These are phyloP conservation scores for Diaporthe aspalathi DNA, from an alignment of 2,329 filamentous ascomycete genomes.

Conservation along the genomic window DNA sequence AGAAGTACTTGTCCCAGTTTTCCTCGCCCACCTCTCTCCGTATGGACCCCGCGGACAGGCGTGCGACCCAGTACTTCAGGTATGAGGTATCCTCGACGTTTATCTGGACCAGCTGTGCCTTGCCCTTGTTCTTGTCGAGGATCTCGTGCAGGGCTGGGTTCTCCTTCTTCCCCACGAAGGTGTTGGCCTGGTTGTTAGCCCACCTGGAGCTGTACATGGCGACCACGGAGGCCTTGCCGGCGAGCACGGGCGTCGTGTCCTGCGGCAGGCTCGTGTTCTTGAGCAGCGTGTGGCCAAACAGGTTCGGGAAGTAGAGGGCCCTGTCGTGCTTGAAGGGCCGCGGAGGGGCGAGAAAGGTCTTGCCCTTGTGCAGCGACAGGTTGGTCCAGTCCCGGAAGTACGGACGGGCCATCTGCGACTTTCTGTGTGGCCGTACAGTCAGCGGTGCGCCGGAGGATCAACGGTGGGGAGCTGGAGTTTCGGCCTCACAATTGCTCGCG, in stretches of 20 bases:
- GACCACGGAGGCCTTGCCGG: constrained; percentile 81
- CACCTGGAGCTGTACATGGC: constrained; percentile 85
- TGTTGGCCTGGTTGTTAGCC: constrained; percentile 83
- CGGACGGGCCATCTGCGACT: constrained; percentile 81
- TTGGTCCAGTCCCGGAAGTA: constrained; percentile 98
- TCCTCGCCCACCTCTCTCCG: constrained; percentile 60
- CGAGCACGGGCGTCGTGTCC: constrained; percentile 81
- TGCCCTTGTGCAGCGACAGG: constrained; percentile 84
- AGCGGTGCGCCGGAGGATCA: not conserved
- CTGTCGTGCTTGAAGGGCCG: constrained; percentile 85
- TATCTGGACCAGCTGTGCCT: constrained; percentile 83
- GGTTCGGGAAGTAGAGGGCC: constrained; percentile 93
- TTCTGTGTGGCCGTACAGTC: constrained; percentile 56
- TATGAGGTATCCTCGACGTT: constrained; percentile 84
- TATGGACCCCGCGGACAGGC: constrained; percentile 66
- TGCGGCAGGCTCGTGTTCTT: constrained; percentile 59
- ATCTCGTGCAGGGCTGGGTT: constrained; percentile 78
- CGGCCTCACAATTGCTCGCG: constrained; percentile 77
- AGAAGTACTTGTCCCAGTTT: constrained; percentile 71
- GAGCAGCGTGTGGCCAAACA: constrained; percentile 81
- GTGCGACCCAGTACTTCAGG: constrained; percentile 71
- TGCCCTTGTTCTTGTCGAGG: constrained; percentile 62
- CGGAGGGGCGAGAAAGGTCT: constrained; percentile 88
- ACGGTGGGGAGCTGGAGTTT: not conserved
- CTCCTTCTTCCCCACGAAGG: constrained; percentile 72